Conservation (phyloP, 257 asterid genomes). For the Solanum bulbocastanum region DNA sequence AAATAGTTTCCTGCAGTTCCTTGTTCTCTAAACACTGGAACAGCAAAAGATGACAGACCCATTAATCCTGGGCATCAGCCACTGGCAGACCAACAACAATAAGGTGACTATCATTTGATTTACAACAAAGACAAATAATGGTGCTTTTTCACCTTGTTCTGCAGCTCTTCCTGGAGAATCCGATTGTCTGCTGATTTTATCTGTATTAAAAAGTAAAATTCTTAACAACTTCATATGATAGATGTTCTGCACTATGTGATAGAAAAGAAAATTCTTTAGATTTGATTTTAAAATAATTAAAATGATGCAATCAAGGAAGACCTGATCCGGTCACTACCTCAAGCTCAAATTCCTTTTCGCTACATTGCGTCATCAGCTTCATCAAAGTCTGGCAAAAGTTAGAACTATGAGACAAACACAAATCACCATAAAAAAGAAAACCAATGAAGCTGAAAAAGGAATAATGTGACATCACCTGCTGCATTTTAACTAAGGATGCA, state of each 20-base stretch:
- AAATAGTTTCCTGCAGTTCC: slow-evolving; percentile 55
- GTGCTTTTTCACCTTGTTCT: slow-evolving; percentile 48
- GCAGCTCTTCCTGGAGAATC: slow-evolving; percentile 88
- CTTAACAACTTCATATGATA: slow-evolving; percentile 12
- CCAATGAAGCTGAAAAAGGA: background rate
- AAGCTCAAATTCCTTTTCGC: slow-evolving; percentile 82
- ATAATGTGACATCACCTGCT: slow-evolving; percentile 53
- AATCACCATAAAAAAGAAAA: background rate
- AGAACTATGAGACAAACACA: background rate
- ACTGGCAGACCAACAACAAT: background rate
- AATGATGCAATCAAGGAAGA: background rate
- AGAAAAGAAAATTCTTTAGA: background rate
- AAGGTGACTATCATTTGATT: background rate
- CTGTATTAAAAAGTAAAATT: slow-evolving; percentile 40
- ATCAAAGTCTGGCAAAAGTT: slow-evolving; percentile 45
- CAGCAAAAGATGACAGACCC: slow-evolving; percentile 7
- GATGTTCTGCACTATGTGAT: background rate
- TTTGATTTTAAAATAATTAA: background rate
- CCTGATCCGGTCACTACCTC: slow-evolving; percentile 44
- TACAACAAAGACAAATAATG: background rate
- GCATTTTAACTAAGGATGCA: slow-evolving; percentile 84
- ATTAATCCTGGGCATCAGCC: background rate
- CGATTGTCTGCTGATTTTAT: slow-evolving; percentile 90
- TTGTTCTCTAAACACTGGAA: slow-evolving; percentile 64
- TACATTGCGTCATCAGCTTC: slow-evolving; percentile 77